Evolutionary conservation across 2,329 filamentous ascomycete genomes (phyloP).

Genomic region (Ophiostoma piceae): DNA sequence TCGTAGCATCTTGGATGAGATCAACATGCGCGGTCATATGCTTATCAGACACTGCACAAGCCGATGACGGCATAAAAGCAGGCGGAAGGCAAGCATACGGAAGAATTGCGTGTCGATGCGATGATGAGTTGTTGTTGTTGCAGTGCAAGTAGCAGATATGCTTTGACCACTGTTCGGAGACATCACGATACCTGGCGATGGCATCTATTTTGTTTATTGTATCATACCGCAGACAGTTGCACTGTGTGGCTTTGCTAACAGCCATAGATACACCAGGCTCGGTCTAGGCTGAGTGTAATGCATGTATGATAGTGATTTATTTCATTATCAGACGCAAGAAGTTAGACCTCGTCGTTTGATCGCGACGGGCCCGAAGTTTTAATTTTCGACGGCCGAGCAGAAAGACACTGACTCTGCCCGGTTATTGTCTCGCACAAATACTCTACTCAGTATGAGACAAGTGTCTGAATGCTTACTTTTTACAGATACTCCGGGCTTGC

Average conservation of each 20-base stretch:
- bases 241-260: background rate
- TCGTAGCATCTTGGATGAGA: background rate
- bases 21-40: background rate
- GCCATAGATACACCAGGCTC: background rate
- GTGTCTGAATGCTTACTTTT: background rate
- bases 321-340: background rate
- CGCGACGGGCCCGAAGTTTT: background rate
- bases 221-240: background rate
- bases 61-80: conserved; percentile 1
- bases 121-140: background rate
- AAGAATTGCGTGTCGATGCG: background rate
- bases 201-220: background rate
- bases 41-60: background rate
- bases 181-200: background rate
- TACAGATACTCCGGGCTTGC: conserved; percentile 7
- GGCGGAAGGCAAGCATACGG: background rate
- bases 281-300: background rate
- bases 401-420: background rate
- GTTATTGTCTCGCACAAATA: background rate
- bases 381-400: background rate
- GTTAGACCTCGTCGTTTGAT: background rate
- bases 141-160: background rate
- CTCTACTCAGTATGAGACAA: background rate
- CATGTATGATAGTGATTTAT: background rate
- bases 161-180: background rate